Evolutionary conservation across 1,284 basidiomycete genomes (phyloP), one percentile per base, ranked within the genome.

Genomic region (Trichosporon ovoides): DNA sequence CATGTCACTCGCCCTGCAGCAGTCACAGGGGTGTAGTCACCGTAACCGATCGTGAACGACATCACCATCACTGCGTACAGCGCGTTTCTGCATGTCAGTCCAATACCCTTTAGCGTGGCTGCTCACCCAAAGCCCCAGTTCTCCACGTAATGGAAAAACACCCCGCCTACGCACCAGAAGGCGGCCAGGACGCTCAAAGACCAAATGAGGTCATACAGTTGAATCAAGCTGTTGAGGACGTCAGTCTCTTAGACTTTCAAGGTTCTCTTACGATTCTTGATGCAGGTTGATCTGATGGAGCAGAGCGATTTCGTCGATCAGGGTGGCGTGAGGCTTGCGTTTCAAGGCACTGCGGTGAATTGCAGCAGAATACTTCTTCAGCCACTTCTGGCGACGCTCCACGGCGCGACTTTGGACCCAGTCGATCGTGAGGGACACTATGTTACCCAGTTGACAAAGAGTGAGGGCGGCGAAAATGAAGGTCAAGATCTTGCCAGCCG

Each of bases 381-480:
- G 65, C 77, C 77, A 79, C 37, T 60, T 52, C 14, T 68, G 59
- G n/a, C 75, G 61, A n/a, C 74, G 65, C 18, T 64, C 56, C 14
- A 73, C 53, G 0, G 69, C 64, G n/a, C 68, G 63, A 12, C 58
- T 48, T n/a, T 62, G 60, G 55, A 78, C 69, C 57, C 74, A 79
- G 12, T 56, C 60, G 38, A 79, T 65, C 55, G 80, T 78, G 53
- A 76, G 64, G 3, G 74, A 70, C 35, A 80, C 73, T 50, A 78
- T 71, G 55, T 78, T 77, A 57, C 74, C 77, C 36, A 79, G 65
- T 59, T 77, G 75, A 5, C 68, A 70, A 58, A 79, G 78, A 1
- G 76, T 77, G 31, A 78, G 61, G 58, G 79, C 66, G 1, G 73
- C 68, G 51, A 78, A 79, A 22, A 73, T 70, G 60, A 79, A 77